Evolutionary conservation across 2,329 filamentous ascomycete genomes (phyloP).

Genomic region (Cordyceps cateniannulata): DNA sequence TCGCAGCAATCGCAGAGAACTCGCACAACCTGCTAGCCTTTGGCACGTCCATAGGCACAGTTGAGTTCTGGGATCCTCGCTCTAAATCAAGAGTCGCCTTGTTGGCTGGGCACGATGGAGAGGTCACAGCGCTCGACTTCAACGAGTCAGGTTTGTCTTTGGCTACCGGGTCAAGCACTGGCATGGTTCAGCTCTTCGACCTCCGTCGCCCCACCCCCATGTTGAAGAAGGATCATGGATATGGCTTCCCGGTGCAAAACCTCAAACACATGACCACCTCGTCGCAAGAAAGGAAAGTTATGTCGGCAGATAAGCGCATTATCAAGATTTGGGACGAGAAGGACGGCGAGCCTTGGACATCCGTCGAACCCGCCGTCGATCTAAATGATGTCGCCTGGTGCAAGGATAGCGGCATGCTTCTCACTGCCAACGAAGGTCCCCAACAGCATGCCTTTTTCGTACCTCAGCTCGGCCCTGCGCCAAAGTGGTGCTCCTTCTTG

Average conservation of each 20-base stretch:
- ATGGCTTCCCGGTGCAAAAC: conserved; percentile 86
- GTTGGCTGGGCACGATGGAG: conserved; percentile 60
- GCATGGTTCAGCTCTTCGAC: conserved; percentile 86
- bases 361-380: conserved; percentile 89
- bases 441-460: conserved; percentile 95
- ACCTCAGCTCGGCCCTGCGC: conserved; percentile 85
- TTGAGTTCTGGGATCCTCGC: conserved; percentile 93
- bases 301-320: conserved; percentile 89
- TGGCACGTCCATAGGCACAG: conserved; percentile 88
- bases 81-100: conserved; percentile 76
- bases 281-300: conserved; percentile 75
- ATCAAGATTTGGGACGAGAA: conserved; percentile 93
- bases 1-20: conserved; percentile 76
- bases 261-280: conserved; percentile 65
- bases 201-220: conserved; percentile 80
- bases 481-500: conserved; percentile 92
- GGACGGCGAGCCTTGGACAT: conserved; percentile 85
- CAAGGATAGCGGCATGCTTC: conserved; percentile 85
- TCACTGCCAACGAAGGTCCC: conserved; percentile 94
- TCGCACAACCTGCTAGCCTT: conserved; percentile 90
- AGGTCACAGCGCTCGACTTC: conserved; percentile 85
- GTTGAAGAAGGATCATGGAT: conserved; percentile 90
- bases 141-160: conserved; percentile 76
- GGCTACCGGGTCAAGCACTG: conserved; percentile 79
- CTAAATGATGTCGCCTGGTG: conserved; percentile 93